phyloP scores from a whole-genome alignment of 1,284 basidiomycete genomes.

The Ganoderma meredithae region DNA sequence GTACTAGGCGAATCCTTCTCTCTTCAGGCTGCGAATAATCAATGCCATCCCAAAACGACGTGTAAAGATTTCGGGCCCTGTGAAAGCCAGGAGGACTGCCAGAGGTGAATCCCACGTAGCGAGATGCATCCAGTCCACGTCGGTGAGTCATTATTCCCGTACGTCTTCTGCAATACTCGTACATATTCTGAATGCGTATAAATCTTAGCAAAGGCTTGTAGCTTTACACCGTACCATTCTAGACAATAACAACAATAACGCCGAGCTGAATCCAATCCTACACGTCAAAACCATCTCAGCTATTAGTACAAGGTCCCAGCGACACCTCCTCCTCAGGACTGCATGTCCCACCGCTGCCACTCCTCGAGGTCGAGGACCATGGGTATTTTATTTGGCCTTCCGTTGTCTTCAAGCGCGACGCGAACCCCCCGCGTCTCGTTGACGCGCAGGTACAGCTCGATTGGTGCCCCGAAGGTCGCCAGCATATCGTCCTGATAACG shows the following conservation, averaged over 20 bases:
- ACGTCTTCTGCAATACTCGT: not conserved
- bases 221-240: not conserved
- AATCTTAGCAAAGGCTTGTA: not conserved
- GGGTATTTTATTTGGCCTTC: not conserved
- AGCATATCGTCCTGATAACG: not conserved
- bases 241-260: not conserved
- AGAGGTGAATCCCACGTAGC: not conserved
- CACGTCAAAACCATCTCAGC: not conserved
- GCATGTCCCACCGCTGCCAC: not conserved
- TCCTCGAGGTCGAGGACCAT: not conserved
- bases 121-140: not conserved
- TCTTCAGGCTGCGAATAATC: too few species aligned
- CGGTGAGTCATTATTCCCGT: not conserved
- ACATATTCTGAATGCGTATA: not conserved
- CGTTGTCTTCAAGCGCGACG: not conserved
- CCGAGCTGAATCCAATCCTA: not conserved
- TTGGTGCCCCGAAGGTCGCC: not conserved
- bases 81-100: not conserved
- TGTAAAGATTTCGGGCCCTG: not conserved
- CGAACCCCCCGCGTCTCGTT: not conserved
- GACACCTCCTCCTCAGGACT: not conserved
- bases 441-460: not conserved
- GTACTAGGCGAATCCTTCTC: too few species aligned
- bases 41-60: not conserved
- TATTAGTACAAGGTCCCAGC: not conserved